These are phyloP conservation scores for Pyrrhoderma lamaoense DNA, from an alignment of 1,284 basidiomycete genomes.

Conservation along the genomic window DNA sequence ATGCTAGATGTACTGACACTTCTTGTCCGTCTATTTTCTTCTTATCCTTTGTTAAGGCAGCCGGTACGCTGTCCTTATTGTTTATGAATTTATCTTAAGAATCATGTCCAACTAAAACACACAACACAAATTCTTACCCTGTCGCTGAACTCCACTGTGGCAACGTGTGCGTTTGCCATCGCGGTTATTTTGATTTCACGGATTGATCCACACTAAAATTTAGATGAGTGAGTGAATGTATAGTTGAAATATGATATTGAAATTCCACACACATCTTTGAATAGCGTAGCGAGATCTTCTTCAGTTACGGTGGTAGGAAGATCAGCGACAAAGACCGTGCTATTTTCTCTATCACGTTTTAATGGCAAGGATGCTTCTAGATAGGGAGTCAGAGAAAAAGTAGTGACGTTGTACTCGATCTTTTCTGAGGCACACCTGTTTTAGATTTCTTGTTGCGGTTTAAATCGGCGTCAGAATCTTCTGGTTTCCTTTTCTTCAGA, in stretches of 20 bases:
- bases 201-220: slow-evolving; percentile 70
- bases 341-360: slow-evolving; percentile 90
- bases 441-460: slow-evolving; percentile 47
- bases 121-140: slow-evolving; percentile 39
- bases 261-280: slow-evolving; percentile 78
- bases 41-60: slow-evolving; percentile 89
- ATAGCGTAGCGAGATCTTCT: slow-evolving; percentile 63
- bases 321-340: slow-evolving; percentile 82
- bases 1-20: slow-evolving; percentile 81
- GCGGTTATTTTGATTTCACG: slow-evolving; percentile 73
- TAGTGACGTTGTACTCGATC: too few species aligned
- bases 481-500: slow-evolving; percentile 57
- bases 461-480: slow-evolving; percentile 37
- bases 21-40: slow-evolving; percentile 72
- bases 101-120: not conserved
- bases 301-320: slow-evolving; percentile 54
- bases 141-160: slow-evolving; percentile 74
- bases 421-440: slow-evolving; percentile 36
- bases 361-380: slow-evolving; percentile 31
- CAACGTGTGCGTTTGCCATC: slow-evolving; percentile 51
- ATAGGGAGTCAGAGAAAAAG: not conserved
- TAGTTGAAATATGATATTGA: not conserved
- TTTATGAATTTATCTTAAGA: not conserved
- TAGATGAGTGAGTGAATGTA: slow-evolving; percentile 11
- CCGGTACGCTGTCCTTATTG: slow-evolving; percentile 67